Conservation (phyloP, 306 rosid genomes). For the Quercus cerris region DNA sequence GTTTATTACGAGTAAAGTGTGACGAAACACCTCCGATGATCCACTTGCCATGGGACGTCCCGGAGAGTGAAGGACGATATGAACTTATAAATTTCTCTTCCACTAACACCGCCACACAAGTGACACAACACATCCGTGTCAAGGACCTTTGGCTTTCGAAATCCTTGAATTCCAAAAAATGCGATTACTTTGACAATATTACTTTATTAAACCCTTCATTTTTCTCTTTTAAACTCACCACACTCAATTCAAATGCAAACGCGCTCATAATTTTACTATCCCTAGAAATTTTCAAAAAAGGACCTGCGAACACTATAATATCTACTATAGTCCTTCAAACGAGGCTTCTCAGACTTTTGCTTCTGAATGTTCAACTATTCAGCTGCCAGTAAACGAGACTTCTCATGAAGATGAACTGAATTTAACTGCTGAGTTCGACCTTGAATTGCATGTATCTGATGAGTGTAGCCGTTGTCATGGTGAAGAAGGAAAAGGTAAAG, state of each 20-base stretch:
- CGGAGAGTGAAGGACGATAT: rapidly evolving
- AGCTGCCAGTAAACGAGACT: no score
- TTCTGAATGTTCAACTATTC: rapidly evolving
- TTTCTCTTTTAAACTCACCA: rapidly evolving
- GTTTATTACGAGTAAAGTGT: rapidly evolving
- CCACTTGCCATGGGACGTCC: rapidly evolving
- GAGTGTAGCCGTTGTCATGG: rapidly evolving
- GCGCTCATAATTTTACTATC: rapidly evolving
- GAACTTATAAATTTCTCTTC: no score
- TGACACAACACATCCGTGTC: no score
- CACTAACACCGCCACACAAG: no score
- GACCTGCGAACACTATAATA: rapidly evolving
- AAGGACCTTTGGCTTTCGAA: rapidly evolving
- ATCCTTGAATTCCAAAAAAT: rapidly evolving
- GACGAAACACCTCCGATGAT: no score
- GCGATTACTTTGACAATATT: rapidly evolving
- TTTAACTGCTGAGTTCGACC: background rate
- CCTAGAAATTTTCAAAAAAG: rapidly evolving
- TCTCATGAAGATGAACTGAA: no score
- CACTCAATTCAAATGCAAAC: no score
- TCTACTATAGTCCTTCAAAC: no score
- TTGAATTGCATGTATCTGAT: background rate
- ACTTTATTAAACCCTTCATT: rapidly evolving
- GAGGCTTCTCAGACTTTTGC: rapidly evolving
- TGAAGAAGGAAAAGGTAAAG: background rate